These are phyloP conservation scores for Dalbergia cochinchinensis DNA, from an alignment of 306 rosid species.

Conservation along the genomic window DNA sequence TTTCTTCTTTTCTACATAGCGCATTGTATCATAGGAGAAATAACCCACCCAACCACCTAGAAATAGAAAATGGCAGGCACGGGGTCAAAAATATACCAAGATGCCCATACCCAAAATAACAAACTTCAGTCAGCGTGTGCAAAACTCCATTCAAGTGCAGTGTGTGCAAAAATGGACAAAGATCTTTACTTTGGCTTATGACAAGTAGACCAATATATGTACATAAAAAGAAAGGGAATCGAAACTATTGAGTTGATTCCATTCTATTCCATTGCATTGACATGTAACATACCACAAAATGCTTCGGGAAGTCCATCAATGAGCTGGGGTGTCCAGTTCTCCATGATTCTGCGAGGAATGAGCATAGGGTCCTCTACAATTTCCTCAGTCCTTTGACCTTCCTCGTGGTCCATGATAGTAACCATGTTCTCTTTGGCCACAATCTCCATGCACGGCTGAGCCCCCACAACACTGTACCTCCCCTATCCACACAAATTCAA, in stretches of 20 bases:
- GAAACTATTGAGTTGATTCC: not conserved
- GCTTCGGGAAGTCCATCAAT: conserved; percentile 94
- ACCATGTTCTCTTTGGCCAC: conserved; percentile 94
- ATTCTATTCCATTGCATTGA: not conserved
- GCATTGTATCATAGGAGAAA: conserved; percentile 96
- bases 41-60: conserved; percentile 99
- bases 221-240: not conserved
- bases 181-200: not conserved
- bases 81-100: conserved; percentile 25
- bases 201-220: not conserved
- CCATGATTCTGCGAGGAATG: conserved; percentile 83
- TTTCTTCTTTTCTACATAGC: conserved; percentile 92
- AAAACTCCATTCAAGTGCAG: not conserved
- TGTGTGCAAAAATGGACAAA: not conserved
- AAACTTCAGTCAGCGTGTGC: too few species aligned
- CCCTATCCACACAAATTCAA: conserved; percentile 60
- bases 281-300: conserved; percentile 72
- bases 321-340: conserved; percentile 85
- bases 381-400: conserved; percentile 75
- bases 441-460: conserved; percentile 92
- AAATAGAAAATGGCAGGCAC: conserved; percentile 25
- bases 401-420: conserved; percentile 80
- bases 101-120: conserved; percentile 20
- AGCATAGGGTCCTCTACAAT: conserved; percentile 81
- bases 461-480: conserved; percentile 88